Evolutionary conservation across 768 basidiomycete species (phyloP).

Genomic region (Dioszegia hungarica): DNA sequence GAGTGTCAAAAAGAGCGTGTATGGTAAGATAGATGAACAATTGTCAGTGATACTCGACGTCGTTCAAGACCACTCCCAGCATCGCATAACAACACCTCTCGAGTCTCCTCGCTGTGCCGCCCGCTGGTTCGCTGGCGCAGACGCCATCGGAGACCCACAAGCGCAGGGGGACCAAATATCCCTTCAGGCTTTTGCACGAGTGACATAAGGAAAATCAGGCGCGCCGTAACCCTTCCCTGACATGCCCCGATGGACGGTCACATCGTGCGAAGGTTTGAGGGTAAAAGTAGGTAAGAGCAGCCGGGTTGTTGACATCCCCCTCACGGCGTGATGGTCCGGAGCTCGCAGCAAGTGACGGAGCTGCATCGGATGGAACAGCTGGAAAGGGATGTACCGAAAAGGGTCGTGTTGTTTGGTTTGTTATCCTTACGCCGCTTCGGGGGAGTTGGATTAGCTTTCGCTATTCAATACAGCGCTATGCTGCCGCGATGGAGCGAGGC

Average conservation of each 20-base stretch:
- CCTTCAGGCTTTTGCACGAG: neutral
- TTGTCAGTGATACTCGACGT: neutral
- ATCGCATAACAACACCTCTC: too few species aligned
- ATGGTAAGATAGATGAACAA: neutral
- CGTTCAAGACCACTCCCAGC: neutral
- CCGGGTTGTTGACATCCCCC: neutral
- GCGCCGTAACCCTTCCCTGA: neutral
- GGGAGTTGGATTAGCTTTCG: too few species aligned
- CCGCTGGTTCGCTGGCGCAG: neutral
- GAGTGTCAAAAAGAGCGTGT: neutral
- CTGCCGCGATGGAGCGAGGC: too few species aligned
- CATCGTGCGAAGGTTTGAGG: neutral
- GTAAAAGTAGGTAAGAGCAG: neutral
- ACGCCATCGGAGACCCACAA: too few species aligned
- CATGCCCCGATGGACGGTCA: neutral
- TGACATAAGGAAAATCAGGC: constrained; percentile 2
- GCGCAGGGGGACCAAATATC: neutral
- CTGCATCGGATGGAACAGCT: too few species aligned
- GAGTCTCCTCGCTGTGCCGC: constrained; percentile 2
- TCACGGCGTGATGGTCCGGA: too few species aligned
- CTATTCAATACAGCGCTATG: too few species aligned
- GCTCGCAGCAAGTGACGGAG: too few species aligned
- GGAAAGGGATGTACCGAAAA: too few species aligned
- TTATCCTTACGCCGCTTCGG: too few species aligned
- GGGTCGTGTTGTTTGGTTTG: too few species aligned